Percentiles rank a stretch among this genome's conserved stretches.
Conservation (phyloP, 805 yeast species). For the Metschnikowia henanensis region DNA sequence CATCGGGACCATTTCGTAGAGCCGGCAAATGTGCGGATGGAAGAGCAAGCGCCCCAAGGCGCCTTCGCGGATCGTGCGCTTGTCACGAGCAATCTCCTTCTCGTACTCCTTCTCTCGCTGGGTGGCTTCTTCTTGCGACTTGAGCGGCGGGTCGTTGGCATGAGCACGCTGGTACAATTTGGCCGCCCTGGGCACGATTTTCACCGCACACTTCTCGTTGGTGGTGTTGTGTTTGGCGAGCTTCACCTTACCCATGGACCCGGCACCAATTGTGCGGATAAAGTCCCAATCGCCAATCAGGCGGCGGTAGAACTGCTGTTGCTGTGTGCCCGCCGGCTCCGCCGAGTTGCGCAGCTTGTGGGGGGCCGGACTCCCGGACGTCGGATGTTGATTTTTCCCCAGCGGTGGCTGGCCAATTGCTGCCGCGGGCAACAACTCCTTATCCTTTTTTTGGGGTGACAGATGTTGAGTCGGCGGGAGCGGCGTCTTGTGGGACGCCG, state of each 20-base stretch:
- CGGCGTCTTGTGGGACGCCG: background rate
- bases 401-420: constrained; percentile 6
- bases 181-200: constrained; percentile 89
- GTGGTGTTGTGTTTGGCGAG: constrained; percentile 84
- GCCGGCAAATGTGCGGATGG: constrained; percentile 89
- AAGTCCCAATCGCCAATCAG: constrained; percentile 98
- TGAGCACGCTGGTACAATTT: constrained; percentile 73
- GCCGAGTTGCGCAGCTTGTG: background rate
- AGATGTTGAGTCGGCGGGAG: constrained; percentile 3
- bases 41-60: constrained; percentile 86
- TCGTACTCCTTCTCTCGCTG: constrained; percentile 70
- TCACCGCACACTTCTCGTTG: constrained; percentile 84
- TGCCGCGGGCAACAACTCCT: constrained; percentile 16
- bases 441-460: background rate
- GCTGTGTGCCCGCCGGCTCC: constrained; percentile 13
- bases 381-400: background rate
- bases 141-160: constrained; percentile 65
- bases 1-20: constrained; percentile 95
- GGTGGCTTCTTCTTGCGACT: constrained; percentile 53
- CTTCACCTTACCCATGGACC: constrained; percentile 99
- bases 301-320: constrained; percentile 69
- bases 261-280: constrained; percentile 93
- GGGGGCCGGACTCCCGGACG: background rate
- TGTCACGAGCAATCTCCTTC: constrained; percentile 86
- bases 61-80: constrained; percentile 92